phyloP scores from a whole-genome alignment of 169 alveolate species.

The Eimeria sp. region DNA sequence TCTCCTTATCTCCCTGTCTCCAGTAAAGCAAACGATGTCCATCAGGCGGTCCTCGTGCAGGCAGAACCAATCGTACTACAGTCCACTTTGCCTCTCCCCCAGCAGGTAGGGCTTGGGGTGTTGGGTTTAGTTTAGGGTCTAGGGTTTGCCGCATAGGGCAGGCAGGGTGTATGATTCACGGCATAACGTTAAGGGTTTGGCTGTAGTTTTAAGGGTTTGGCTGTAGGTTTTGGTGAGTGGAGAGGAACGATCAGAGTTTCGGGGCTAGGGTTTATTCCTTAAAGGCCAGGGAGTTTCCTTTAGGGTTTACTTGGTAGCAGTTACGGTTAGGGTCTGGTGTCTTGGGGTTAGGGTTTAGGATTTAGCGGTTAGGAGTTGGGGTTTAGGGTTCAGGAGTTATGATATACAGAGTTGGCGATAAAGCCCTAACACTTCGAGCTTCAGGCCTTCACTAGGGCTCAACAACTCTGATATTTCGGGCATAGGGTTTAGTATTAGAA shows the following conservation, averaged over 20 bases:
- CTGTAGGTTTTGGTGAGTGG: neutral
- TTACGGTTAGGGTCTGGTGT: neutral
- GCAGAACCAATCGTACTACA: slow-evolving; percentile 66
- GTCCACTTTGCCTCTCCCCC: slow-evolving; percentile 76
- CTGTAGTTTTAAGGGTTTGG: neutral
- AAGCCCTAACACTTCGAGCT: neutral
- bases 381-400: neutral
- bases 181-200: neutral
- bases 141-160: neutral
- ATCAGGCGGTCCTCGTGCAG: slow-evolving; percentile 16
- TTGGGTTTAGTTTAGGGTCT: neutral
- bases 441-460: neutral
- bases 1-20: neutral
- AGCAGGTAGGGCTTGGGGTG: slow-evolving; percentile 31
- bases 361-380: neutral
- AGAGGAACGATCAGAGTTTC: neutral
- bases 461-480: neutral
- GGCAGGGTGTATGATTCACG: neutral
- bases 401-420: too few species aligned
- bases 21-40: neutral
- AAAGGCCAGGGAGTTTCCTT: neutral
- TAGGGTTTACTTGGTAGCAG: neutral
- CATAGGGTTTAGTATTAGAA: neutral
- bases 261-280: neutral
- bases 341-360: neutral